Base-by-base conservation (phyloP, 495 filamentous ascomycete genomes). In the Hypomontagnella monticulosa region DNA sequence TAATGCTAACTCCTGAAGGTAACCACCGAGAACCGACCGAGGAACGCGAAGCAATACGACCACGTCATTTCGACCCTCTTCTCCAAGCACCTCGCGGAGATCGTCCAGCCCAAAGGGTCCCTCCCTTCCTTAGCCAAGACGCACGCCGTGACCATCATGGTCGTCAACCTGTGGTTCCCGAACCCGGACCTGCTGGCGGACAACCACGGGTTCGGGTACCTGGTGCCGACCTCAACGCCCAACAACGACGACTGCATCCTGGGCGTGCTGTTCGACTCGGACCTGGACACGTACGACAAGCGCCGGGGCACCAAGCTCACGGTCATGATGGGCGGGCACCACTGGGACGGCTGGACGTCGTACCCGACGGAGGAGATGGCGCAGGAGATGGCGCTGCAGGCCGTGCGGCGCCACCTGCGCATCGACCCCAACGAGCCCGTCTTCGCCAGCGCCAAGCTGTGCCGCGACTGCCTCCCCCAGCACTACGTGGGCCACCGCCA, bases 271-370 rank as follows among this genome's bases (percentile, higher is more conserved):
- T 97, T 98, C 73, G 93, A 96, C 69, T 91, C 89, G 0, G 85
- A 92, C 46, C 83, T 89, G 44, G 69, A 74, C 16, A 51, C 54
- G 15, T 37, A 60, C 49, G 75, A 8, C 40, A 57, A 69, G 58
- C 63, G 12, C 34, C 73, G 75, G 0, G 92, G 92, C 30, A 97
- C 92, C 12, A 97, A 96, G 72, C 73, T 99, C 30, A 97, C 94
- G 11, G 90, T 98, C 50, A 96, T 99, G 91, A 76, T 98, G 18
- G 95, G 95, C 49, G 95, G 95, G 4, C 94, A 97, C 77, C 93
- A 89, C 79, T 98, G 93, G 94, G 86, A 91, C 64, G 81, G 74
- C 40, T 75, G 82, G 19, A 73, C 76, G 11, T 43, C 70, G 0
- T 80, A 81, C 41, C 90, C 90, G 0, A 79, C 84, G 60, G 79